Evolutionary conservation across 2,329 filamentous ascomycete genomes (phyloP).

Genomic region (Exophiala mesophila): DNA sequence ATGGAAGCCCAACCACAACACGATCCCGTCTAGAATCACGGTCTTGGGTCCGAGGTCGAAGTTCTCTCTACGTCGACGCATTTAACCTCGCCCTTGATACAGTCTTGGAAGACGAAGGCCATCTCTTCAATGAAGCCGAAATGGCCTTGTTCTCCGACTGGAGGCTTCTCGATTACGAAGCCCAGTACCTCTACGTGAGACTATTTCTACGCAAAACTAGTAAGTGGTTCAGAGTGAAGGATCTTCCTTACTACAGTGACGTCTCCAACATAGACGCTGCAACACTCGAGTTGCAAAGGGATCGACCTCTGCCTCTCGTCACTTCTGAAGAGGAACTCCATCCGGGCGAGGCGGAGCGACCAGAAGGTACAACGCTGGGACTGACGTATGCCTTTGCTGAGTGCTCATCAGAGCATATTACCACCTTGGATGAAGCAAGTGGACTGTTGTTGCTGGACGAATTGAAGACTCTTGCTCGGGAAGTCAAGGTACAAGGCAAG

Average conservation of each 20-base stretch:
- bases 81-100: slow-evolving; percentile 91
- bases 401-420: slow-evolving; percentile 66
- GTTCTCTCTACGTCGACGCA: slow-evolving; percentile 93
- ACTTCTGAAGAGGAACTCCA: slow-evolving; percentile 30
- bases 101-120: slow-evolving; percentile 80
- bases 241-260: slow-evolving; percentile 75
- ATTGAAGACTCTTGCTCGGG: slow-evolving; percentile 75
- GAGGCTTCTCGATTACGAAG: slow-evolving; percentile 69
- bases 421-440: slow-evolving; percentile 75
- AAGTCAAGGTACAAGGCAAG: slow-evolving; percentile 79
- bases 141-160: slow-evolving; percentile 71
- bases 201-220: slow-evolving; percentile 89
- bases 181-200: slow-evolving; percentile 87
- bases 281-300: slow-evolving; percentile 59
- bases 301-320: slow-evolving; percentile 51
- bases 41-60: slow-evolving; percentile 69
- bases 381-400: slow-evolving; percentile 73
- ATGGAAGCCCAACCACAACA: slow-evolving; percentile 26
- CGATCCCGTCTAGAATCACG: slow-evolving; percentile 52
- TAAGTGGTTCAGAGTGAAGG: slow-evolving; percentile 78
- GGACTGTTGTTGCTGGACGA: slow-evolving; percentile 81
- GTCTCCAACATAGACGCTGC: slow-evolving; percentile 68
- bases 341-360: slow-evolving; percentile 47
- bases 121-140: slow-evolving; percentile 80
- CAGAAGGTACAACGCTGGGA: slow-evolving; percentile 47